These are phyloP conservation scores for Fraxinus sp. DNA, from an alignment of 305 asterid species.

Conservation along the genomic window DNA sequence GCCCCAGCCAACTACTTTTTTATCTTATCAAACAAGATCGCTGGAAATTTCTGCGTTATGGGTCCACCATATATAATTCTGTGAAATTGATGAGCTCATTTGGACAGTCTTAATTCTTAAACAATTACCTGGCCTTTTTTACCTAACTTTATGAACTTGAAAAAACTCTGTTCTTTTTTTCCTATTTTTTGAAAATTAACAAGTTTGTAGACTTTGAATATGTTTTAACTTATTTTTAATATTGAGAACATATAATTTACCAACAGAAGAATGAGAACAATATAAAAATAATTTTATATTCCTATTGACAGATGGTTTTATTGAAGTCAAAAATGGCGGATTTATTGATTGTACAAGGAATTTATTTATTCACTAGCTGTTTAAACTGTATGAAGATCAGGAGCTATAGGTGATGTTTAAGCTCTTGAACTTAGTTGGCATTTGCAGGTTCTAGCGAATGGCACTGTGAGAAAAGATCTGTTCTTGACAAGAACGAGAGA, in stretches of 20 bases:
- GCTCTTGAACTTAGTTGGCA: background rate
- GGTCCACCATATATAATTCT: background rate
- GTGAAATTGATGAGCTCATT: background rate
- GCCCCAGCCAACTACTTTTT: background rate
- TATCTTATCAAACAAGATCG: background rate
- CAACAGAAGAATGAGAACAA: background rate
- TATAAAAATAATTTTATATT: too few relatives aligned
- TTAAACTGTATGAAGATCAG: background rate
- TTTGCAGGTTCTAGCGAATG: background rate
- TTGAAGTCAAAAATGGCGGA: background rate
- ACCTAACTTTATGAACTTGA: background rate
- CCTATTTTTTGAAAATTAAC: background rate
- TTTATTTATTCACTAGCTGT: background rate
- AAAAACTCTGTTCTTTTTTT: too few relatives aligned
- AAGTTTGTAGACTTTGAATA: background rate
- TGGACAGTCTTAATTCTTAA: background rate
- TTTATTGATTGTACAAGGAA: background rate
- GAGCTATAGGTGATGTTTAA: background rate
- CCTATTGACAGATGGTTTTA: background rate
- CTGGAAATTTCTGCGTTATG: background rate
- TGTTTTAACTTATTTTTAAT: background rate
- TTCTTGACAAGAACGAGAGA: background rate
- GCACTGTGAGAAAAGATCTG: background rate
- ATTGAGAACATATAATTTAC: background rate
- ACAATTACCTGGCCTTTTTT: background rate